A percentile compares a stretch with the other conserved stretches of the same genome.
These are phyloP conservation scores for Daedalea quercina DNA, from an alignment of 768 basidiomycete species.

Conservation along the genomic window DNA sequence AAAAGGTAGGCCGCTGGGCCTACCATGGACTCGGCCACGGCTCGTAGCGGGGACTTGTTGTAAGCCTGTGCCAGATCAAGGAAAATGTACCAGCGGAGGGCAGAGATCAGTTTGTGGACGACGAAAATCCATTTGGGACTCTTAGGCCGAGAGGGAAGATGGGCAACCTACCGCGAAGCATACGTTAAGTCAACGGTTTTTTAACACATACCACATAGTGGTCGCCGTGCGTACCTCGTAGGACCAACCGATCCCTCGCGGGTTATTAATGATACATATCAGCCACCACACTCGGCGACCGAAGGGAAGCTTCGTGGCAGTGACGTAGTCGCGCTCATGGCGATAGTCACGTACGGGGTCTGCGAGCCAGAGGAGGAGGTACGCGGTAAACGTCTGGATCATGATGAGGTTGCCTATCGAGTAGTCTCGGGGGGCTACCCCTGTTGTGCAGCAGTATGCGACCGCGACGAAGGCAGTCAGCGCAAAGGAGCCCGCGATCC, in stretches of 20 bases:
- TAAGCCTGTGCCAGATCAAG: constrained; percentile 8
- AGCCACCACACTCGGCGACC: background rate
- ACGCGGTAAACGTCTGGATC: background rate
- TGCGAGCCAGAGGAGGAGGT: background rate
- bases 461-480: background rate
- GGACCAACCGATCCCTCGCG: constrained; percentile 14
- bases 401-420: background rate
- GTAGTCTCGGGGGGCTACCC: background rate
- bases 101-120: background rate
- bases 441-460: background rate
- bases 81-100: background rate
- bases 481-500: background rate
- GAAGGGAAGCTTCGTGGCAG: background rate
- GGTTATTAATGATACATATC: constrained; percentile 7
- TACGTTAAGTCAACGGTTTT: background rate
- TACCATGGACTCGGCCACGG: background rate
- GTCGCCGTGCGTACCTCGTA: constrained; percentile 9
- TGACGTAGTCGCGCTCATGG: background rate
- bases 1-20: constrained; percentile 2
- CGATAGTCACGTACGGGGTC: constrained; percentile 3
- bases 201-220: background rate
- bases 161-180: constrained; percentile 4
- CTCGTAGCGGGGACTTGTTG: background rate
- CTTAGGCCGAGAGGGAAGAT: constrained; percentile 7
- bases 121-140: constrained; percentile 6